Evolutionary conservation across 2,329 filamentous ascomycete genomes (phyloP).

Genomic region (Hymenoscyphus fructigenus): DNA sequence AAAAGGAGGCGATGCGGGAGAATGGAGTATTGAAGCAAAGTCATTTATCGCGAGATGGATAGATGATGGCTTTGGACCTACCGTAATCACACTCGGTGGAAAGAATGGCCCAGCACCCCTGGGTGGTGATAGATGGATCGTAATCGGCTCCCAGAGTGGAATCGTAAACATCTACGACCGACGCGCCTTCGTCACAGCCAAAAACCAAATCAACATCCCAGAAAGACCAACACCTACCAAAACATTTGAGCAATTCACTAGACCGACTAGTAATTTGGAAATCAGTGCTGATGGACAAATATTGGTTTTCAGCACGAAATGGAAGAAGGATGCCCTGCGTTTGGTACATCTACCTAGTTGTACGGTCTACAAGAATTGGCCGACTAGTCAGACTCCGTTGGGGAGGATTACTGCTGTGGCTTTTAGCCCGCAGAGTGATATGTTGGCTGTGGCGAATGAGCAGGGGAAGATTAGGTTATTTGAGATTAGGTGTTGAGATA

Average conservation of each 20-base stretch:
- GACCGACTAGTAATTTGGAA: slow-evolving; percentile 72
- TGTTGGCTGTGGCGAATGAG: slow-evolving; percentile 87
- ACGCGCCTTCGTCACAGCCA: slow-evolving; percentile 39
- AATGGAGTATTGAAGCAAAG: slow-evolving; percentile 72
- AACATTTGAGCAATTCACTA: slow-evolving; percentile 82
- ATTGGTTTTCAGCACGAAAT: slow-evolving; percentile 78
- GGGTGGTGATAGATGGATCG: slow-evolving; percentile 85
- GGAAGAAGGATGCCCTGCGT: slow-evolving; percentile 85
- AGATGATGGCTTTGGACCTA: slow-evolving; percentile 86
- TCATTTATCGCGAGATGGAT: slow-evolving; percentile 80
- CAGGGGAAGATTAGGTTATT: slow-evolving; percentile 84
- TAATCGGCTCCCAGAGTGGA: slow-evolving; percentile 80
- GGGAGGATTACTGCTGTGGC: slow-evolving; percentile 77
- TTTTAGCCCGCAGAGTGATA: slow-evolving; percentile 62
- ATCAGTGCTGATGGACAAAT: slow-evolving; percentile 91
- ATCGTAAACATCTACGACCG: slow-evolving; percentile 95
- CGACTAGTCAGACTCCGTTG: slow-evolving; percentile 83
- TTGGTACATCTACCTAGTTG: slow-evolving; percentile 88
- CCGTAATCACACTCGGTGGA: slow-evolving; percentile 77
- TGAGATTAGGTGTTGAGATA: slow-evolving; percentile 69
- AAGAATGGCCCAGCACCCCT: slow-evolving; percentile 55
- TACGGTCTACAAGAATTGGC: slow-evolving; percentile 97
- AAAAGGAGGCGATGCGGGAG: slow-evolving; percentile 84
- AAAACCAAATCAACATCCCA: slow-evolving; percentile 53
- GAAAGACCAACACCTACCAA: slow-evolving; percentile 69